Conservation (phyloP, 1,284 basidiomycete species). For the Cystobasidium pallidum region DNA sequence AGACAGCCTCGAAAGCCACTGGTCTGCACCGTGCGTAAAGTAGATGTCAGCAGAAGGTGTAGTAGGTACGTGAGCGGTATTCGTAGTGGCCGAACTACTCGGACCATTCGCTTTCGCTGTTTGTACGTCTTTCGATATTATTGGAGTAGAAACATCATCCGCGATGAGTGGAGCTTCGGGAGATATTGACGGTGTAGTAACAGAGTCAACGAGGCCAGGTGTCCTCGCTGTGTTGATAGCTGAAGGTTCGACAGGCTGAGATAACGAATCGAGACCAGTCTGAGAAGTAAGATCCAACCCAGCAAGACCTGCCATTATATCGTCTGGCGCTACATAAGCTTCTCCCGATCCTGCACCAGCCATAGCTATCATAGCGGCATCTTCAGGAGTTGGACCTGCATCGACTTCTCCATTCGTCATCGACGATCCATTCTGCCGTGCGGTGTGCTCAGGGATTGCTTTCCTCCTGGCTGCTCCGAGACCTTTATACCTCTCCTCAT, state of each 20-base stretch:
- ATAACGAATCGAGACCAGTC: conserved; percentile 23
- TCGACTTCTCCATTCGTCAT: conserved; percentile 1
- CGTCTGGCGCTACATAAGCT: conserved; percentile 57
- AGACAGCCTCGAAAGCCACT: conserved; percentile 83
- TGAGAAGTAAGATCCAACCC: conserved; percentile 73
- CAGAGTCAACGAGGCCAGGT: conserved; percentile 17
- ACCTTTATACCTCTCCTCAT: conserved; percentile 63
- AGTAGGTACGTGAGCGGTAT: conserved; percentile 39
- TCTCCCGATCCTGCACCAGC: conserved; percentile 1
- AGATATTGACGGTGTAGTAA: conserved; percentile 19
- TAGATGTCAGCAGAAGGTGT: conserved; percentile 46
- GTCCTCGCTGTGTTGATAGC: conserved; percentile 28
- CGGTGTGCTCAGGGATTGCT: conserved; percentile 41
- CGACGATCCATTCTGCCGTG: not conserved
- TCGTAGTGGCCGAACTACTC: conserved; percentile 58
- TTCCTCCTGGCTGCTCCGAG: conserved; percentile 56
- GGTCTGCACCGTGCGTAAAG: conserved; percentile 58
- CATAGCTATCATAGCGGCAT: conserved; percentile 24
- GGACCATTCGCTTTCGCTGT: not conserved
- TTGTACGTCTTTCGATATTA: not conserved
- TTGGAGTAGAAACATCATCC: not conserved
- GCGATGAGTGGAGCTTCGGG: conserved; percentile 26
- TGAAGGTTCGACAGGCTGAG: conserved; percentile 6
- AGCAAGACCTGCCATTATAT: conserved; percentile 74
- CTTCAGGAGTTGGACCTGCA: conserved; percentile 26